Evolutionary conservation across 306 rosid species (phyloP), one percentile per base, ranked within the genome.

Genomic region (Luffa aegyptiaca): DNA sequence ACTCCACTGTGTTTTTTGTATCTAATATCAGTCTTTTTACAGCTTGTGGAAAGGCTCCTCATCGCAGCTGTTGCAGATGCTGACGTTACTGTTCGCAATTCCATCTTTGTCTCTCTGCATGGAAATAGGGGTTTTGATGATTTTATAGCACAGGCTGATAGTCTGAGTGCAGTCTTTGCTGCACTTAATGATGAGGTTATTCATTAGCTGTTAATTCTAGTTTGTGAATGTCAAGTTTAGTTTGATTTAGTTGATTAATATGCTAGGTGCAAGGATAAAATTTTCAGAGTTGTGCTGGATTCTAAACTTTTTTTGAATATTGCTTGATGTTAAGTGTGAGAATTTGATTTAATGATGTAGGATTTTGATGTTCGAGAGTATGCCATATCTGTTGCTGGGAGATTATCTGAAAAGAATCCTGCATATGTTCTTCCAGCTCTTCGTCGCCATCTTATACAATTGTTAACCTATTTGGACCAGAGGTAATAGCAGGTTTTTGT

Each of bases 351-450:
- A 14, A 55, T 78, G 84, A 56, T 85, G 81, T 83, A 95, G 99
- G 97, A 95, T 90, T 93, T 93, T 90, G 97, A 91, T 68, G 99
- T 95, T 78, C 91, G 99, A 10, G 99, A 91, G 87, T 91, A 89
- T 85, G 91, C 97, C 53, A 95, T 95, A 81, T 93, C 97, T 78
- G 83, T 95, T 82, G 92, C 99, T 84, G 99, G 99, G 84, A 91
- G 99, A 86, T 83, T 95, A 80, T 93, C 99, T 1, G 97, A 91
- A 86, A 95, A 93, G 83, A 95, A 95, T 87, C 99, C 99, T 85
- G 99, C 99, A 52, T 95, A 95, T 74, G 97, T 93, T 89, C 97
- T 95, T 84, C 97, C 99, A 42, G 97, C 99, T 16, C 99, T 95
- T 85, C 99, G 99, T 74, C 96, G 99, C 56, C 95, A 95, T 90